A percentile compares a stretch with the other conserved stretches of the same genome.
These are phyloP conservation scores for Sclerotinia glacialis DNA, from an alignment of 2,329 filamentous ascomycete genomes.

Conservation along the genomic window DNA sequence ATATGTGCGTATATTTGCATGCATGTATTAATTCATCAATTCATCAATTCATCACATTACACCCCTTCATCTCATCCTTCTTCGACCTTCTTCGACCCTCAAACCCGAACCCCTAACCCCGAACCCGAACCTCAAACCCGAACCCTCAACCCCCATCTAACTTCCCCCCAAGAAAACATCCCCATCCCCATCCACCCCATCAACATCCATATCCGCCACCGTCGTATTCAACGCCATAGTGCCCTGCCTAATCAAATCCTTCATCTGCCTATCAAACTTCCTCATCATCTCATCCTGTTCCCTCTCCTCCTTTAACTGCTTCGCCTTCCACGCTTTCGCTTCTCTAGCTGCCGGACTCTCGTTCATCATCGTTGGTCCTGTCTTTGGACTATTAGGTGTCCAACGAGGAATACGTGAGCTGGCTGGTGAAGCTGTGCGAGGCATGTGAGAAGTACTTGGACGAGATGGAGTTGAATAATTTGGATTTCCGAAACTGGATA, in stretches of 20 bases:
- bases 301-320: constrained; percentile 68
- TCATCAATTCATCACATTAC: no score
- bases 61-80: no score
- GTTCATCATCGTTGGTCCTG: background rate
- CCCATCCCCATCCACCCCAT: constrained; percentile 18
- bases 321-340: constrained; percentile 70
- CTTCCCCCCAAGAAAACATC: background rate
- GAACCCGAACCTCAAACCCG: background rate
- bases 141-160: background rate
- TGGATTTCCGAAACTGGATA: constrained; percentile 25
- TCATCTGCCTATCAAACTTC: constrained; percentile 73
- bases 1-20: no score
- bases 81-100: no score
- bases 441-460: constrained; percentile 43
- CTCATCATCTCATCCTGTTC: constrained; percentile 77
- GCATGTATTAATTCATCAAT: no score
- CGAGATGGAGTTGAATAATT: constrained; percentile 49
- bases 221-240: constrained; percentile 78
- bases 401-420: constrained; percentile 48
- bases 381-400: constrained; percentile 30
- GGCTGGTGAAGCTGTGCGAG: constrained; percentile 51
- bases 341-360: constrained; percentile 52
- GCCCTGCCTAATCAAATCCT: constrained; percentile 85
- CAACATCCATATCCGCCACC: constrained; percentile 34
- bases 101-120: no score